Evolutionary conservation across 495 filamentous ascomycete genomes (phyloP).

Genomic region (Cladorrhinum samala): DNA sequence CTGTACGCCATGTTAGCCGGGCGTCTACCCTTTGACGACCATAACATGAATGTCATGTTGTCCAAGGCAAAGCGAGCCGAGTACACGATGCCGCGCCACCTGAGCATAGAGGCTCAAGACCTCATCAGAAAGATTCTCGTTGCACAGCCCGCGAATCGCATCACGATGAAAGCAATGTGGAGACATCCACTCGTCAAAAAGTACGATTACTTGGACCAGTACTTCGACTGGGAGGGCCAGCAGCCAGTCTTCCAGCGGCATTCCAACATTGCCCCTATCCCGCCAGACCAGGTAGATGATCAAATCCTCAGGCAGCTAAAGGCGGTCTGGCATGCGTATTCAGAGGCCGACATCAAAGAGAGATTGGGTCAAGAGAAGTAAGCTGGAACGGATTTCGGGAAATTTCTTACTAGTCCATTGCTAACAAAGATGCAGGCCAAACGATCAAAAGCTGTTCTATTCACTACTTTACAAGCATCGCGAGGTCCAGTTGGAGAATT

Average conservation of each 20-base stretch:
- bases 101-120: conserved; percentile 69
- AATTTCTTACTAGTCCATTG: not conserved
- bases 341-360: conserved; percentile 61
- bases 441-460: conserved; percentile 90
- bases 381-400: not conserved
- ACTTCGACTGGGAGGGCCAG: conserved; percentile 28
- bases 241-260: conserved; percentile 18
- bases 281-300: conserved; percentile 57
- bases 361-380: conserved; percentile 64
- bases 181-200: conserved; percentile 72
- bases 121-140: conserved; percentile 71
- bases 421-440: conserved; percentile 50
- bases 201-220: conserved; percentile 62
- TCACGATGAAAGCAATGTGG: conserved; percentile 75
- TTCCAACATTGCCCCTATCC: conserved; percentile 29
- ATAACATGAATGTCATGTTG: conserved; percentile 52
- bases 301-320: conserved; percentile 78
- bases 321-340: conserved; percentile 79
- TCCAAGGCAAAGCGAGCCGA: conserved; percentile 60
- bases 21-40: conserved; percentile 74
- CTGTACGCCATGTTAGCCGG: conserved; percentile 77
- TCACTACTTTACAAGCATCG: conserved; percentile 71
- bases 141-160: conserved; percentile 65
- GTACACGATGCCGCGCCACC: conserved; percentile 61
- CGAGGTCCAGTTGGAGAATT: conserved; percentile 79